phyloP scores from a whole-genome alignment of 768 basidiomycete genomes.

The Podaxis carcinomalis region DNA sequence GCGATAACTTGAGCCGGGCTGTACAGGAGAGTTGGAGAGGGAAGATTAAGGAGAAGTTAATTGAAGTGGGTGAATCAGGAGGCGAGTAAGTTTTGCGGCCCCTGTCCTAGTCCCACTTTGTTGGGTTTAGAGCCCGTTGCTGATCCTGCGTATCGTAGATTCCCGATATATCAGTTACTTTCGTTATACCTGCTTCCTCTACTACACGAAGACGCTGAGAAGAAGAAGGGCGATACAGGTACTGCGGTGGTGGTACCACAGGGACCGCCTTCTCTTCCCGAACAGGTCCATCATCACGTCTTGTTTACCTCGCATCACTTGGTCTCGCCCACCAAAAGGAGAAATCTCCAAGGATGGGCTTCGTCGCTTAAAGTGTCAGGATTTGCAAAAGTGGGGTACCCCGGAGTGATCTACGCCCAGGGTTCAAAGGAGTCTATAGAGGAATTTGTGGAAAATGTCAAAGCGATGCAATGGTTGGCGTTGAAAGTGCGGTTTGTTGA shows the following conservation, averaged over 20 bases:
- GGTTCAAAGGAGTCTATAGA: constrained; percentile 49
- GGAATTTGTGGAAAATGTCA: constrained; percentile 63
- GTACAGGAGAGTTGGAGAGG: constrained; percentile 49
- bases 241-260: neutral
- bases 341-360: constrained; percentile 52
- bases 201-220: constrained; percentile 37
- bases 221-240: neutral
- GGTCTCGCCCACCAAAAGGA: constrained; percentile 58
- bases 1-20: constrained; percentile 38
- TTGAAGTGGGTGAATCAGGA: constrained; percentile 32
- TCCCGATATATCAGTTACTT: constrained; percentile 56
- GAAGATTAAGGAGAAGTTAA: constrained; percentile 31
- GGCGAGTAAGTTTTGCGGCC: constrained; percentile 18
- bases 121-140: neutral
- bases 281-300: constrained; percentile 39
- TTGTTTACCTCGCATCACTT: constrained; percentile 75
- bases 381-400: constrained; percentile 74
- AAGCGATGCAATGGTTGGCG: constrained; percentile 78
- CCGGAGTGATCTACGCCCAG: constrained; percentile 72
- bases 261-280: constrained; percentile 6
- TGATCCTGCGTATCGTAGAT: constrained; percentile 33
- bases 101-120: neutral
- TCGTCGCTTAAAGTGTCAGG: constrained; percentile 50
- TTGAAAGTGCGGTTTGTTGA: constrained; percentile 60
- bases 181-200: constrained; percentile 53